phyloP scores from a whole-genome alignment of 2,329 filamentous ascomycete genomes.

The Teratosphaeria gauchensis region DNA sequence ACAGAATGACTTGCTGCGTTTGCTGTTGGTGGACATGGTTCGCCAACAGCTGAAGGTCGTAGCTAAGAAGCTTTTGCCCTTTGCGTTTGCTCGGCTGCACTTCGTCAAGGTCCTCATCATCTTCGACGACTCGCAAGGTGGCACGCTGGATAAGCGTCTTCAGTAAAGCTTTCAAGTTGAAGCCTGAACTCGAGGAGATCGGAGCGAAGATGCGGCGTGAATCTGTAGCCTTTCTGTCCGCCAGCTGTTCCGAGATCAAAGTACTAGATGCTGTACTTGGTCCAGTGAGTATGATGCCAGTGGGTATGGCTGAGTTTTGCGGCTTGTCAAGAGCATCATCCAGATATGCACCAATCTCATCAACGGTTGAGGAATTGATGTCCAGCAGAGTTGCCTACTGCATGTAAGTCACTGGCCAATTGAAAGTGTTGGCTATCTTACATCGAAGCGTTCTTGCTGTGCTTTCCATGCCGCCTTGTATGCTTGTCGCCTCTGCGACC shows the following conservation, averaged over 20 bases:
- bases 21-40: slow-evolving; percentile 47
- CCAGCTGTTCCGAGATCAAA: slow-evolving; percentile 62
- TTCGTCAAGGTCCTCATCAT: slow-evolving; percentile 48
- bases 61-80: slow-evolving; percentile 55
- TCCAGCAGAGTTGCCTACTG: slow-evolving; percentile 24
- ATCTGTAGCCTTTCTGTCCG: slow-evolving; percentile 30
- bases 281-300: slow-evolving; percentile 42
- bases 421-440: slow-evolving; percentile 17
- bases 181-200: slow-evolving; percentile 60
- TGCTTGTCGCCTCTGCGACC: slow-evolving; percentile 44
- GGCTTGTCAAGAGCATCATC: slow-evolving; percentile 17
- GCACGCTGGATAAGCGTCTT: slow-evolving; percentile 64
- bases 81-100: slow-evolving; percentile 21
- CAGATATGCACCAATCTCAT: slow-evolving; percentile 31
- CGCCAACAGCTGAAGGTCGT: slow-evolving; percentile 64
- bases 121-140: slow-evolving; percentile 35
- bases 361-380: slow-evolving; percentile 31
- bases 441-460: slow-evolving; percentile 55
- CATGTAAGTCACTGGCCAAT: not conserved
- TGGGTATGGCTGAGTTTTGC: slow-evolving; percentile 7
- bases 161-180: slow-evolving; percentile 62
- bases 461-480: slow-evolving; percentile 56
- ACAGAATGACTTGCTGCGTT: slow-evolving; percentile 55
- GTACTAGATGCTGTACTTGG: slow-evolving; percentile 69
- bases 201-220: slow-evolving; percentile 49